A percentile compares a stretch with the other conserved stretches of the same genome.
phyloP scores from a whole-genome alignment of 1,284 basidiomycete genomes.

The Austroboletus novae-zelandiae region DNA sequence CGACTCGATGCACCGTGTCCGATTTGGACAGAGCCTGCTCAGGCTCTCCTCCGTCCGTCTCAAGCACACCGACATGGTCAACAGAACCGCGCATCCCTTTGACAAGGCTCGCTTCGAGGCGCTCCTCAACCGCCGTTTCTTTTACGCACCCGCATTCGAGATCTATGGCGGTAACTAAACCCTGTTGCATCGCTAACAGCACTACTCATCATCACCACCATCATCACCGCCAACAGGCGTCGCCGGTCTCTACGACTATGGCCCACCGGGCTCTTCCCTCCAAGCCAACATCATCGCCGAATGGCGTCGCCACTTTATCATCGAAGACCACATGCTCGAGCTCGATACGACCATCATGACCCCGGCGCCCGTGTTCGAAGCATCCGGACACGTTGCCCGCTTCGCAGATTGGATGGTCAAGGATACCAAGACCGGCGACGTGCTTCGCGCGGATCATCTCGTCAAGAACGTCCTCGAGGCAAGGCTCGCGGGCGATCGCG shows the following conservation, averaged over 20 bases:
- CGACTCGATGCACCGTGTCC: conserved; percentile 22
- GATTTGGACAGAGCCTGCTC: conserved; percentile 18
- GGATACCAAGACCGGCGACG: conserved; percentile 91
- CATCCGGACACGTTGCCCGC: conserved; percentile 96
- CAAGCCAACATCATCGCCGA: conserved; percentile 97
- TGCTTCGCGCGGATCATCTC: conserved; percentile 96
- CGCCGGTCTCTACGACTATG: conserved; percentile 95
- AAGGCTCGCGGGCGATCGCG: conserved; percentile 85
- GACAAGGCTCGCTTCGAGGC: conserved; percentile 88
- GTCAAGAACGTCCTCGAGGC: conserved; percentile 93
- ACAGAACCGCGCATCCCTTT: conserved; percentile 88
- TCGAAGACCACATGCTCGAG: conserved; percentile 99
- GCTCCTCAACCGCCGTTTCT: conserved; percentile 90
- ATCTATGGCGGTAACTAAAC: conserved; percentile 85
- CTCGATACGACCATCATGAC: conserved; percentile 99
- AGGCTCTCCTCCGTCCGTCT: conserved; percentile 3
- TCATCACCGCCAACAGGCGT: conserved; percentile 58
- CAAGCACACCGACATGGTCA: conserved; percentile 44
- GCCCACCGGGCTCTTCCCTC: conserved; percentile 91
- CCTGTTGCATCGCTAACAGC: no score
- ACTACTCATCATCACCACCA: not conserved
- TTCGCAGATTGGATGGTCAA: conserved; percentile 99
- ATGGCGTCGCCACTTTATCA: conserved; percentile 98
- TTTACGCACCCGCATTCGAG: conserved; percentile 98
- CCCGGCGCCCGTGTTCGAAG: conserved; percentile 91